Conservation (phyloP, 257 asterid species). For the Ligustrum vulgare region DNA sequence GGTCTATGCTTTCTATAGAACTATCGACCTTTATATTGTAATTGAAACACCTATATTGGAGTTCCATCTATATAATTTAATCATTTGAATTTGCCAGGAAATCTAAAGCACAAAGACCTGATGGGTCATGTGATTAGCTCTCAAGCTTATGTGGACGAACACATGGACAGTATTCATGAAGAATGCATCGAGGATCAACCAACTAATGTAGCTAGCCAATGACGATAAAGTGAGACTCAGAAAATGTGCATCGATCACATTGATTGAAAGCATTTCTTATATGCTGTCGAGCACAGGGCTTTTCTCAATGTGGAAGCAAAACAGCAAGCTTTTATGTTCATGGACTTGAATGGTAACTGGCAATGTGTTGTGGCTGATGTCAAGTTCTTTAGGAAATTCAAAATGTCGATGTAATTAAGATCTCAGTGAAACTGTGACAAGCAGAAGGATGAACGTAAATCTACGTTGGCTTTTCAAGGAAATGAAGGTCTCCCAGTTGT, state of each 20-base stretch:
- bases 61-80: slow-evolving; percentile 5
- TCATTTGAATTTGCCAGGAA: slow-evolving; percentile 51
- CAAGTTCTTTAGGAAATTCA: neutral
- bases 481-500: neutral
- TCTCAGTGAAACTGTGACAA: neutral
- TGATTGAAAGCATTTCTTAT: neutral
- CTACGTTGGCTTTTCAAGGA: neutral
- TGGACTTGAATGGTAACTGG: neutral
- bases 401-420: neutral
- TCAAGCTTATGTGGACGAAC: slow-evolving; percentile 71
- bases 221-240: slow-evolving; percentile 2
- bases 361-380: neutral
- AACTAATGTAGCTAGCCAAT: slow-evolving; percentile 14
- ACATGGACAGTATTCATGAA: slow-evolving; percentile 35
- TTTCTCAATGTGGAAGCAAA: neutral
- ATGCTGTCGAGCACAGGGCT: neutral
- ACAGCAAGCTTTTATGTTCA: neutral
- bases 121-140: slow-evolving; percentile 84
- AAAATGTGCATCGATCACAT: slow-evolving; percentile 1
- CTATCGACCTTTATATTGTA: neutral
- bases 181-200: slow-evolving; percentile 38
- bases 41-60: neutral
- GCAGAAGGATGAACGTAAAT: neutral
- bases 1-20: neutral
- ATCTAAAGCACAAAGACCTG: slow-evolving; percentile 83